Percentiles rank a stretch among this genome's conserved stretches.
These are phyloP conservation scores for Colletotrichum navitas DNA, from an alignment of 2,329 filamentous ascomycete species.

Conservation along the genomic window DNA sequence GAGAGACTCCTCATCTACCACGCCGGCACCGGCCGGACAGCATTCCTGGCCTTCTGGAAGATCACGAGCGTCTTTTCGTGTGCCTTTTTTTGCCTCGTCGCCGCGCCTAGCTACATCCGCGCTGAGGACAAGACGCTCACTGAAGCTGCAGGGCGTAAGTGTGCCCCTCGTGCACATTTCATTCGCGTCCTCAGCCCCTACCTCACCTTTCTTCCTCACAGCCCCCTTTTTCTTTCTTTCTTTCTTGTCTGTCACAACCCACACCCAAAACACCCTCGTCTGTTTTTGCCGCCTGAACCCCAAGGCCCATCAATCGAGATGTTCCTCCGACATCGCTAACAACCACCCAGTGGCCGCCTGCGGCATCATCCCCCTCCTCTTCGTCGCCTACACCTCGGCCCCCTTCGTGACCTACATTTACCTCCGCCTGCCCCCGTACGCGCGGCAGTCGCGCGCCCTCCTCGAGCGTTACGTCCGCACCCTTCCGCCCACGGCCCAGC, in stretches of 20 bases:
- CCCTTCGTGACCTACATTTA: conserved; percentile 82
- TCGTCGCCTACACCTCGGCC: conserved; percentile 73
- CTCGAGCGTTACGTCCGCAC: conserved; percentile 65
- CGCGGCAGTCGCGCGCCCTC: conserved; percentile 69
- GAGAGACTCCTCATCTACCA: conserved; percentile 79
- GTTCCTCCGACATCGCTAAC: conserved; percentile 20
- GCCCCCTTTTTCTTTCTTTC: not conserved
- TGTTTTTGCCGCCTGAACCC: not conserved
- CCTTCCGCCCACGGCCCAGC: conserved; percentile 59
- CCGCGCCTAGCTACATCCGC: conserved; percentile 70
- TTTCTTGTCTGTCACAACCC: not conserved
- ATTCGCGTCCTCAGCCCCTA: conserved; percentile 40
- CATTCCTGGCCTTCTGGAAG: conserved; percentile 78
- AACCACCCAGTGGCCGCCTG: conserved; percentile 65
- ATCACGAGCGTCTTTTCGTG: conserved; percentile 78
- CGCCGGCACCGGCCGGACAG: conserved; percentile 75
- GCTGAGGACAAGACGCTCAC: conserved; percentile 54
- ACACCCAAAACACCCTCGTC: not conserved
- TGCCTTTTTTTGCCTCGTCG: conserved; percentile 73
- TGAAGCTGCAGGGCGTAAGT: conserved; percentile 56
- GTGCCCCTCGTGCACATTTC: not conserved
- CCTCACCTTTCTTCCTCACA: conserved; percentile 28
- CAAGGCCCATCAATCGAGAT: not conserved
- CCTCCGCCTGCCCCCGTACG: conserved; percentile 74
- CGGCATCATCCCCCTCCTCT: conserved; percentile 73